Evolutionary conservation across 129 eudicot genomes (phyloP).

Genomic region (Lactuca saligna): DNA sequence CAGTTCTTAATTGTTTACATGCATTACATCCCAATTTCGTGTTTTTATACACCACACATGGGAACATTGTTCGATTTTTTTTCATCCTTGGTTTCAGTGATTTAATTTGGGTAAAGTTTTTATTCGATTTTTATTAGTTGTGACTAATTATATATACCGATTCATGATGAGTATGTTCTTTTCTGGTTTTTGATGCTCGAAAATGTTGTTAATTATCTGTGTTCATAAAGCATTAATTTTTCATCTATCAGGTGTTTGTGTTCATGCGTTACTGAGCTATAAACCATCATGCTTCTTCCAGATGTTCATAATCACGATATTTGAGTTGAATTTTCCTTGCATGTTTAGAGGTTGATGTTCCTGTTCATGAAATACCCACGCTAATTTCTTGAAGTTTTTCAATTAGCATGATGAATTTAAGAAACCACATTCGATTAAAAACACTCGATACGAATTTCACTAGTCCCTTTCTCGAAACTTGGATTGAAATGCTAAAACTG

Average conservation of each 20-base stretch:
- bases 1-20: constrained; percentile 15
- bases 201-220: neutral
- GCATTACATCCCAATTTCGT: constrained; percentile 7
- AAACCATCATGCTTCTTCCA: neutral
- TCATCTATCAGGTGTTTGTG: neutral
- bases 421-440: neutral
- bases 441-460: neutral
- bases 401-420: constrained; percentile 1
- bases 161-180: neutral
- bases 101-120: neutral
- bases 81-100: neutral
- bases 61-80: neutral
- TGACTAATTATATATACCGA: neutral
- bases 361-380: neutral
- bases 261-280: no score
- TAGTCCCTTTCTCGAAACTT: no score
- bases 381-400: constrained; percentile 3
- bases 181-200: neutral
- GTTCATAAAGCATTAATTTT: neutral
- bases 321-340: neutral
- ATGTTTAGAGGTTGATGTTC: neutral
- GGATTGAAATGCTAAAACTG: neutral
- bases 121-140: neutral
- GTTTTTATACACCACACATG: neutral
- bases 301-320: neutral